phyloP scores from a whole-genome alignment of 2,329 filamentous ascomycete species.

The Botrytis pseudocinerea region DNA sequence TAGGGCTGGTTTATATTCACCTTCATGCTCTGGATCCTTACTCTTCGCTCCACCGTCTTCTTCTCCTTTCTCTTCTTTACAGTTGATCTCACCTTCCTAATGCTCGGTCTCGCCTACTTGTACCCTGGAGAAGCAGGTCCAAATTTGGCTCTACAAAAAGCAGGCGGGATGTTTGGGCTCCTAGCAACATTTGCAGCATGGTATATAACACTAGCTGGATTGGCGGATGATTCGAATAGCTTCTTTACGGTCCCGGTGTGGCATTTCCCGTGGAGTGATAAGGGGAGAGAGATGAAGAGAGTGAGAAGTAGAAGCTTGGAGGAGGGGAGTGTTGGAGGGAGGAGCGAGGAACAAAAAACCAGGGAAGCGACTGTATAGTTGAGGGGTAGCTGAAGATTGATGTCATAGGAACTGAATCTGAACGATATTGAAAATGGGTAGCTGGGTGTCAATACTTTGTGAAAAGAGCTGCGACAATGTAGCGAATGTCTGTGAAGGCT shows the following conservation, averaged over 20 bases:
- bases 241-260: background rate
- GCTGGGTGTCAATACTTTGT: background rate
- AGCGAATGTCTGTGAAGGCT: background rate
- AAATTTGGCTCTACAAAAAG: background rate
- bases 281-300: background rate
- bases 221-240: background rate
- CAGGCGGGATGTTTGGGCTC: background rate
- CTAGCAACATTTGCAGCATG: background rate
- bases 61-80: background rate
- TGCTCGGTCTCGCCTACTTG: background rate
- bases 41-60: background rate
- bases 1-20: background rate
- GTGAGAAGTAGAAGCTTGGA: background rate
- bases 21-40: background rate
- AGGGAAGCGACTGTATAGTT: background rate
- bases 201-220: background rate
- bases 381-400: background rate
- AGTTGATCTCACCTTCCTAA: background rate
- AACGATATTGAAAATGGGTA: background rate
- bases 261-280: background rate
- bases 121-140: background rate
- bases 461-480: background rate
- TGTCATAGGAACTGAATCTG: background rate
- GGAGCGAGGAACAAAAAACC: background rate
- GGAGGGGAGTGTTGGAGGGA: background rate